phyloP scores from a whole-genome alignment of 2,329 filamentous ascomycete genomes.

The Triangularia setosa region DNA sequence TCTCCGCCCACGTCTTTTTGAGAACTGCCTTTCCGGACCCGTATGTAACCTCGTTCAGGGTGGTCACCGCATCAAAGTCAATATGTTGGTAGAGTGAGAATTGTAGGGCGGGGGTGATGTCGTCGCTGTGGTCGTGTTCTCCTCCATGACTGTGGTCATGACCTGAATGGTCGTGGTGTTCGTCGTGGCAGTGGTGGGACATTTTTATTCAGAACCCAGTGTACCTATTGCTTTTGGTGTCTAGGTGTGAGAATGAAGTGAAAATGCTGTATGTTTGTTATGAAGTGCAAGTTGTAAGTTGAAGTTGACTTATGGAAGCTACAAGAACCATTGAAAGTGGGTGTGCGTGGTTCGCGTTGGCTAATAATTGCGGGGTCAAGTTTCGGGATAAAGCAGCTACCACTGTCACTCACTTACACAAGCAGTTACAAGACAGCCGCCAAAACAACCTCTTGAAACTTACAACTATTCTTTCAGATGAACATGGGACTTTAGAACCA shows the following conservation, averaged over 20 bases:
- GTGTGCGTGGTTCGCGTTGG: neutral
- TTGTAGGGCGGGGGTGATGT: conserved; percentile 87
- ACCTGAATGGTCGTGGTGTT: conserved; percentile 32
- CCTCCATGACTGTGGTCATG: conserved; percentile 32
- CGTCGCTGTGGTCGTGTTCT: conserved; percentile 83
- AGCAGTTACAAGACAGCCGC: neutral
- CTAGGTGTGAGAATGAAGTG: too few relatives aligned
- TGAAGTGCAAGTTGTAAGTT: neutral
- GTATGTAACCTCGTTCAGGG: conserved; percentile 73
- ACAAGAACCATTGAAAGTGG: neutral
- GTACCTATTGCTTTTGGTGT: too few relatives aligned
- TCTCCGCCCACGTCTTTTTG: conserved; percentile 87
- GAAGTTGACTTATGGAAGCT: neutral
- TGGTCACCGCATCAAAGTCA: conserved; percentile 78
- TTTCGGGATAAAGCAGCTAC: neutral
- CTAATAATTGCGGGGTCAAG: neutral
- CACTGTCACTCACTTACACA: neutral
- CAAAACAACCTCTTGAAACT: neutral
- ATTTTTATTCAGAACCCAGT: too few relatives aligned
- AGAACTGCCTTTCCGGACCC: conserved; percentile 71
- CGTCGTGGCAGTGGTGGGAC: conserved; percentile 46
- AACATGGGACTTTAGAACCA: too few relatives aligned
- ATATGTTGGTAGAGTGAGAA: conserved; percentile 89
- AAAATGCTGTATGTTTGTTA: too few relatives aligned
- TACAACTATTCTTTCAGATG: neutral